Conservation (phyloP, 768 basidiomycete species). For the Hemileccinum impolitum region DNA sequence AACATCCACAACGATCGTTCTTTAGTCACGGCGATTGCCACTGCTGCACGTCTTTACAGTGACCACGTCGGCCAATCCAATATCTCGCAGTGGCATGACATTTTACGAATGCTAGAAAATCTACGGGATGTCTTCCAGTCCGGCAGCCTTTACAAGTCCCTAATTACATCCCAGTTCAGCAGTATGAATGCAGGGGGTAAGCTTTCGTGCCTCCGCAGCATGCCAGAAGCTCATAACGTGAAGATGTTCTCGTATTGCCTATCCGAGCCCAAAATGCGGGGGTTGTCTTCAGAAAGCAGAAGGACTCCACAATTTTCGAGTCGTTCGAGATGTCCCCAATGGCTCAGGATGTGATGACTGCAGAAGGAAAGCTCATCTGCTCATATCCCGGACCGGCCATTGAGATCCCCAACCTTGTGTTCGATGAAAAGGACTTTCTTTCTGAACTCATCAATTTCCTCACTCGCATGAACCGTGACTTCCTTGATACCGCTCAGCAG, state of each 20-base stretch:
- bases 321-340: conserved; percentile 43
- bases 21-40: conserved; percentile 20
- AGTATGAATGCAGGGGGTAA: conserved; percentile 25
- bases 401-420: conserved; percentile 27
- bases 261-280: conserved; percentile 48
- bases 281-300: conserved; percentile 34
- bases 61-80: background rate
- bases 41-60: conserved; percentile 10
- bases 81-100: background rate
- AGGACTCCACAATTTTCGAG: conserved; percentile 4
- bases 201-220: background rate
- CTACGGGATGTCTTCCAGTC: conserved; percentile 10
- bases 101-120: conserved; percentile 26
- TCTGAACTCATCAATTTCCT: conserved; percentile 39
- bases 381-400: conserved; percentile 45
- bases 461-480: conserved; percentile 29
- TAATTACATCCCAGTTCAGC: conserved; percentile 6
- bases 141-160: background rate
- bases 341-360: conserved; percentile 31
- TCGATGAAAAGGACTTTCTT: conserved; percentile 30
- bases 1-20: conserved; percentile 20
- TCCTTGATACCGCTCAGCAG: conserved; percentile 30
- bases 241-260: conserved; percentile 38
- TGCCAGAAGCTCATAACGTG: background rate
- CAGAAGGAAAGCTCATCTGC: conserved; percentile 41